A percentile compares a stretch with the other conserved stretches of the same genome.
Evolutionary conservation across 1,284 basidiomycete species (phyloP).

Genomic region (Gomphus bonarii): DNA sequence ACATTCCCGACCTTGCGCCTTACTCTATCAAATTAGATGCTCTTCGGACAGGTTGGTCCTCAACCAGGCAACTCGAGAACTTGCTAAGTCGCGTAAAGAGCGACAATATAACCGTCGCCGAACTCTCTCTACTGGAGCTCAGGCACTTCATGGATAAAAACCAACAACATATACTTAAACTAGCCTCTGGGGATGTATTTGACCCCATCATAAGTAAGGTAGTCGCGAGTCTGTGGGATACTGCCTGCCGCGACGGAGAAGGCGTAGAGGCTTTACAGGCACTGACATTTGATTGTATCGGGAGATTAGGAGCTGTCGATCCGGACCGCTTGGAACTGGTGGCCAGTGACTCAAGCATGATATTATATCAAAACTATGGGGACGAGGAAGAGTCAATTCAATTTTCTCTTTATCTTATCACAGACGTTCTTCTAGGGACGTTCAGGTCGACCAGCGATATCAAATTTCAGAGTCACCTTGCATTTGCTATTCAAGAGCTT

Average conservation of each 20-base stretch:
- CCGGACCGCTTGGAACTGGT: conserved; percentile 83
- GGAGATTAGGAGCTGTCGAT: conserved; percentile 91
- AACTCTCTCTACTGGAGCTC: conserved; percentile 73
- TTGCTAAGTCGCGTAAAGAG: conserved; percentile 69
- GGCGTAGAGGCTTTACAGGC: conserved; percentile 58
- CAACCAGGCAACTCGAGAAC: conserved; percentile 49
- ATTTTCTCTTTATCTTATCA: conserved; percentile 84
- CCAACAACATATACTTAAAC: conserved; percentile 42
- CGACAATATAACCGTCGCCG: conserved; percentile 76
- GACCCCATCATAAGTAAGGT: conserved; percentile 68
- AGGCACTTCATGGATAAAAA: conserved; percentile 52
- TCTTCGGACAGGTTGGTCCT: conserved; percentile 39
- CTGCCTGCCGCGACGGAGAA: conserved; percentile 72
- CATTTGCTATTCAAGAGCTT: conserved; percentile 90
- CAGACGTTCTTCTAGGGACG: conserved; percentile 81
- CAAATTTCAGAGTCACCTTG: conserved; percentile 82
- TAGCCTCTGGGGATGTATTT: conserved; percentile 81
- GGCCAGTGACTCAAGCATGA: conserved; percentile 50
- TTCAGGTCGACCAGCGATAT: conserved; percentile 93
- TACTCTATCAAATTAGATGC: conserved; percentile 38
- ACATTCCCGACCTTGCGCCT: conserved; percentile 54
- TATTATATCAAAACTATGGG: conserved; percentile 76
- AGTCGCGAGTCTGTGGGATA: conserved; percentile 59
- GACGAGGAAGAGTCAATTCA: conserved; percentile 70
- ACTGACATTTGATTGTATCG: conserved; percentile 83